phyloP scores from a whole-genome alignment of 2,329 filamentous ascomycete genomes.

The Trichophyton schoenleinii region DNA sequence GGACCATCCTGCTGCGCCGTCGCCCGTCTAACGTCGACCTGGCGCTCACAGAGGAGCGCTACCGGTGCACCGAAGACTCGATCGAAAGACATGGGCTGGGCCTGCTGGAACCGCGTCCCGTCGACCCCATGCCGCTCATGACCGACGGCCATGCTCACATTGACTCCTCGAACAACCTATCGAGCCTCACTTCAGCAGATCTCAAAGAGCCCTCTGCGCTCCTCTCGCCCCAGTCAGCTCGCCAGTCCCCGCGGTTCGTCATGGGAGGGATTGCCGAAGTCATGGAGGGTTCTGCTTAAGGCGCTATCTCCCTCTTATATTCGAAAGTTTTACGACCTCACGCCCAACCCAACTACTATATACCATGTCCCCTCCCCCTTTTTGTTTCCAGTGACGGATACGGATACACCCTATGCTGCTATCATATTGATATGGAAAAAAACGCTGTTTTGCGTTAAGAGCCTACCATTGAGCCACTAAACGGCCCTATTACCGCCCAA shows the following conservation, averaged over 20 bases:
- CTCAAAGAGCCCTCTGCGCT: not conserved
- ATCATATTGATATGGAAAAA: not conserved
- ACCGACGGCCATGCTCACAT: conserved; percentile 6
- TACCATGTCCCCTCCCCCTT: not conserved
- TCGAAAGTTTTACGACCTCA: not conserved
- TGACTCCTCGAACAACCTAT: conserved; percentile 6
- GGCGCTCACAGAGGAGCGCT: conserved; percentile 32
- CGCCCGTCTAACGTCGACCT: conserved; percentile 34
- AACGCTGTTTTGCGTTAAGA: not conserved
- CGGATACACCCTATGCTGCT: too few species aligned
- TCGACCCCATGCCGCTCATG: conserved; percentile 22
- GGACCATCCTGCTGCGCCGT: conserved; percentile 26
- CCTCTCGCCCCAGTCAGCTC: conserved; percentile 2
- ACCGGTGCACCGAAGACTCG: conserved; percentile 26
- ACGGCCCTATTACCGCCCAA: not conserved
- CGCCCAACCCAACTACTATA: not conserved
- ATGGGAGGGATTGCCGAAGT: conserved; percentile 38
- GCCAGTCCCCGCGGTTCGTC: conserved; percentile 27
- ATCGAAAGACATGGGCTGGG: conserved; percentile 31
- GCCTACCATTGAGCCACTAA: not conserved
- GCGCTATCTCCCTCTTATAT: not conserved
- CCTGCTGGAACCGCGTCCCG: conserved; percentile 35
- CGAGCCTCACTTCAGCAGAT: conserved; percentile 2
- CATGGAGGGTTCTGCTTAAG: conserved; percentile 30
- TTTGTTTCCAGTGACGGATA: not conserved